Percentiles rank a stretch among this genome's conserved stretches.
These are phyloP conservation scores for Daldinia bambusicola DNA, from an alignment of 495 filamentous ascomycete species.

Conservation along the genomic window DNA sequence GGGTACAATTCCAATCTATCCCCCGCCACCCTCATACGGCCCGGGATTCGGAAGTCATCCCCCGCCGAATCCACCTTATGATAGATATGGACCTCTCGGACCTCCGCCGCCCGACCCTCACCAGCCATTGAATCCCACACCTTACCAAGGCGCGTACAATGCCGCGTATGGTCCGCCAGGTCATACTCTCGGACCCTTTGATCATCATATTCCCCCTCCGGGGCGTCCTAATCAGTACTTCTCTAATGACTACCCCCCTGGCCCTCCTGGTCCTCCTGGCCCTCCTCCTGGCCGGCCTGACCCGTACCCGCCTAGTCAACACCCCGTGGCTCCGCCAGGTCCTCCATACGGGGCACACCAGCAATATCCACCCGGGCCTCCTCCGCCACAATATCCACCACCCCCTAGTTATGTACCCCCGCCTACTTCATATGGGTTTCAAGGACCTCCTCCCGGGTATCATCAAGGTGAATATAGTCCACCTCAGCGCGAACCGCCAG, in stretches of 20 bases:
- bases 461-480: constrained; percentile 43
- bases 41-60: constrained; percentile 40
- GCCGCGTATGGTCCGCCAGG: constrained; percentile 37
- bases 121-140: constrained; percentile 45
- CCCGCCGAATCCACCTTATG: constrained; percentile 37
- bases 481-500: constrained; percentile 33
- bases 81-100: constrained; percentile 40
- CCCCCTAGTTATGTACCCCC: constrained; percentile 36
- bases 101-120: constrained; percentile 45
- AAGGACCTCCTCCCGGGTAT: constrained; percentile 50
- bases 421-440: constrained; percentile 39
- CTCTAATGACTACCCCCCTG: constrained; percentile 25
- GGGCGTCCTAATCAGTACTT: constrained; percentile 29
- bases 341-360: constrained; percentile 33
- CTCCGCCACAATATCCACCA: constrained; percentile 40
- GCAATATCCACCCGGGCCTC: constrained; percentile 36
- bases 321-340: constrained; percentile 19
- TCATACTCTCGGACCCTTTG: constrained; percentile 32
- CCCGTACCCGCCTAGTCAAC: constrained; percentile 28
- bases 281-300: constrained; percentile 14
- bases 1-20: constrained; percentile 43
- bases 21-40: constrained; percentile 42
- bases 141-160: constrained; percentile 46
- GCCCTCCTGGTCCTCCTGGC: constrained; percentile 17
- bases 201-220: constrained; percentile 27